A percentile compares a stretch with the other conserved stretches of the same genome.
phyloP scores from a whole-genome alignment of 345 rosid genomes.

The Lenwebbia sp. region DNA sequence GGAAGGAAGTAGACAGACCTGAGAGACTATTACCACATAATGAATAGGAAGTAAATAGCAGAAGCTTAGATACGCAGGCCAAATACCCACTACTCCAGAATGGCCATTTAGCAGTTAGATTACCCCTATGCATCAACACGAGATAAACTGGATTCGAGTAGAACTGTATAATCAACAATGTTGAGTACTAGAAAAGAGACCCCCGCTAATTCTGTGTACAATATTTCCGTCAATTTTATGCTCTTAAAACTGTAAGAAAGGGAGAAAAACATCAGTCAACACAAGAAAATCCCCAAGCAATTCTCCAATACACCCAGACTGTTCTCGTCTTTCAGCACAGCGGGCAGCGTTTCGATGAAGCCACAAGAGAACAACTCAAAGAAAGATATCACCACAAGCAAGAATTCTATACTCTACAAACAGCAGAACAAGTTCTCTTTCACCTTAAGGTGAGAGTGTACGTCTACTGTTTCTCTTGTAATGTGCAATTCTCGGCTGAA shows the following conservation, averaged over 20 bases:
- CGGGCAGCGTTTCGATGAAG: background rate
- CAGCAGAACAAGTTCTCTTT: background rate
- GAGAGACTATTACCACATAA: background rate
- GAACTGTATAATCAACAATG: background rate
- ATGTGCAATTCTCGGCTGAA: background rate
- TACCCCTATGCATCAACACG: background rate
- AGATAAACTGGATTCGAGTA: background rate
- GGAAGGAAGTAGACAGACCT: background rate
- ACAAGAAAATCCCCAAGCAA: background rate
- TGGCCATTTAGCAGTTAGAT: background rate
- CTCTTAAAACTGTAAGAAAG: background rate
- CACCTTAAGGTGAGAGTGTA: background rate
- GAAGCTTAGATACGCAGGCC: background rate
- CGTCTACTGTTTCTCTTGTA: background rate
- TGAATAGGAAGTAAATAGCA: background rate
- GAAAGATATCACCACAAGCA: background rate
- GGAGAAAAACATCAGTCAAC: background rate
- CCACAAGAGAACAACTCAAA: background rate
- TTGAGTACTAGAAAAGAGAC: background rate
- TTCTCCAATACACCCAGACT: background rate
- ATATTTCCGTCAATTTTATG: background rate
- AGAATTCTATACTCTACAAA: background rate
- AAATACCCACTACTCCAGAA: background rate
- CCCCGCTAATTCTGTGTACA: background rate
- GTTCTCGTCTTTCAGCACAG: background rate